Conservation (phyloP, 148 eudicot genomes). For the Pouteria glomerata region DNA sequence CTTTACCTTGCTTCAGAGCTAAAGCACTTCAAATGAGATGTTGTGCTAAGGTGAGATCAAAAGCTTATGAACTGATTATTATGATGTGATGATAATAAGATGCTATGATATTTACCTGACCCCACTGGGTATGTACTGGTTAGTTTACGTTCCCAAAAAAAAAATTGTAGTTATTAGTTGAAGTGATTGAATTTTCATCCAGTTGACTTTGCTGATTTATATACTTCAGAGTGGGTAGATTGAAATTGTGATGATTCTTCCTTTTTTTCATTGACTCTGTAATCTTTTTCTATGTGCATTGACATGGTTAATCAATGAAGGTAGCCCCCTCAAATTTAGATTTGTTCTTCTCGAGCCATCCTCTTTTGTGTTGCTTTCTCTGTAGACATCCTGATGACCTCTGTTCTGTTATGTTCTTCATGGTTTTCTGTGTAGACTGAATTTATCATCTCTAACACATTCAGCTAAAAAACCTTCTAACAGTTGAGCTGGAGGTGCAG, state of each 20-base stretch:
- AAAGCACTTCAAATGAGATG: too few species aligned
- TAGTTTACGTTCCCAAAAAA: too few species aligned
- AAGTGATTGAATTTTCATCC: background rate
- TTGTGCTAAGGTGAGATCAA: too few species aligned
- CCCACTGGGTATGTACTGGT: too few species aligned
- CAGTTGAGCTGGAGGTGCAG: constrained; percentile 77
- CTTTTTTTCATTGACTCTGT: background rate
- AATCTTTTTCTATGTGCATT: background rate
- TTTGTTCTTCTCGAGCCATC: background rate
- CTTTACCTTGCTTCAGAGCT: too few species aligned
- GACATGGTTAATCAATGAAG: background rate
- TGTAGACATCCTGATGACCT: background rate
- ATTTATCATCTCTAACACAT: constrained; percentile 11
- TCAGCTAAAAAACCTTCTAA: constrained; percentile 84
- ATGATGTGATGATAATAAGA: too few species aligned
- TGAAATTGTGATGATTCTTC: background rate
- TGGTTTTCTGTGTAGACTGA: background rate
- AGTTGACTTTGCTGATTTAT: background rate
- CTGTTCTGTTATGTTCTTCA: constrained; percentile 2
- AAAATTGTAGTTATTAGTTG: background rate
- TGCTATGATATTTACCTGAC: too few species aligned
- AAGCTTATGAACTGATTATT: too few species aligned
- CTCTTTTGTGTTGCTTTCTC: background rate
- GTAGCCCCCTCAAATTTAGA: background rate
- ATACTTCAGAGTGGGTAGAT: background rate